A percentile compares a stretch with the other conserved stretches of the same genome.
Evolutionary conservation across 768 basidiomycete species (phyloP).

Genomic region (Suillus alpinus): DNA sequence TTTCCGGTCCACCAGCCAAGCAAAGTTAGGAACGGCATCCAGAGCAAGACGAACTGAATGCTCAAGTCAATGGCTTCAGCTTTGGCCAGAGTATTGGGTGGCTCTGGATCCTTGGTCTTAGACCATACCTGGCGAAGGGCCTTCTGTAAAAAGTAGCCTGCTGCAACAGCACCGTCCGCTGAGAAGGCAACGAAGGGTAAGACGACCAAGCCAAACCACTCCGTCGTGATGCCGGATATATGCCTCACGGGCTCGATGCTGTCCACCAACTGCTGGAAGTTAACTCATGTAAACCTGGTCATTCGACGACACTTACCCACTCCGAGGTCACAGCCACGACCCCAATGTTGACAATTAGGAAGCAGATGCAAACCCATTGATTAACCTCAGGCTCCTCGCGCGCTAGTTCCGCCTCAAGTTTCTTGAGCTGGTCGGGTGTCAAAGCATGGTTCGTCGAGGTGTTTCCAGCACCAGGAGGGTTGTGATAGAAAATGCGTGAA

Average conservation of each 20-base stretch:
- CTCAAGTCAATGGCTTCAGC: conserved; percentile 72
- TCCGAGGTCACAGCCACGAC: conserved; percentile 71
- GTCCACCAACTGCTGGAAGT: conserved; percentile 51
- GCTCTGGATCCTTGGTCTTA: conserved; percentile 26
- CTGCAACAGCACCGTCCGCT: conserved; percentile 63
- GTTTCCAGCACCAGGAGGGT: conserved; percentile 63
- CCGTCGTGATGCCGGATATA: conserved; percentile 41
- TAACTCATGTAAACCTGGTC: not conserved
- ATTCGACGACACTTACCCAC: conserved; percentile 44
- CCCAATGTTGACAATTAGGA: conserved; percentile 51
- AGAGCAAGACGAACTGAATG: conserved; percentile 76
- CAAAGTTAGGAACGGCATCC: conserved; percentile 72
- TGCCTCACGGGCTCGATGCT: conserved; percentile 56
- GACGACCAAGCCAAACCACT: conserved; percentile 71
- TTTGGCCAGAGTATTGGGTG: conserved; percentile 60
- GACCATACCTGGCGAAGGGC: not conserved
- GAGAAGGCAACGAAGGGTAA: conserved; percentile 73
- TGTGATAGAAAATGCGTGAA: conserved; percentile 67
- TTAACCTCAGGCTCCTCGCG: conserved; percentile 53
- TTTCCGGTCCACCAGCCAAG: conserved; percentile 64
- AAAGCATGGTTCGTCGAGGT: conserved; percentile 39
- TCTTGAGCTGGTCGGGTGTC: conserved; percentile 37
- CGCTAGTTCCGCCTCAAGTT: conserved; percentile 30
- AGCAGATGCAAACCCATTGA: conserved; percentile 56
- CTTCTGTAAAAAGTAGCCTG: conserved; percentile 44